These are phyloP conservation scores for Fusarium metavorans DNA, from an alignment of 2,329 filamentous ascomycete species.

Conservation along the genomic window DNA sequence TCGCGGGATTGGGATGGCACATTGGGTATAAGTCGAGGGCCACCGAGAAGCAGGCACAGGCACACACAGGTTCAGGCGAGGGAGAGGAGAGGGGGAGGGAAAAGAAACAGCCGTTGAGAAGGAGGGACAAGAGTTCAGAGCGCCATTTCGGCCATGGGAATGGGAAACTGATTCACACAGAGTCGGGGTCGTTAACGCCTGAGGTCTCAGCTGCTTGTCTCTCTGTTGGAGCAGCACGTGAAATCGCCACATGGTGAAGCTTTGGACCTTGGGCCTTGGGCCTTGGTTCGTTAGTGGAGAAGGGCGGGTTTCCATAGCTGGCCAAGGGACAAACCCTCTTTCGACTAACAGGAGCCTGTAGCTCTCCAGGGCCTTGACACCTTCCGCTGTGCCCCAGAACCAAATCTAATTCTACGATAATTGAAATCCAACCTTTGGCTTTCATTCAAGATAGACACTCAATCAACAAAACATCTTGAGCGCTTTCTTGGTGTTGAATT, in stretches of 20 bases:
- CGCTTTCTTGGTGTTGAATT: background rate
- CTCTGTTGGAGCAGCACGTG: slow-evolving; percentile 44
- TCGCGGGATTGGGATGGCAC: slow-evolving; percentile 41
- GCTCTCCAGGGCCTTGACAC: background rate
- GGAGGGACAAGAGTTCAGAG: slow-evolving; percentile 37
- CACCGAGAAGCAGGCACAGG: slow-evolving; percentile 10
- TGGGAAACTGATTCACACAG: slow-evolving; percentile 32
- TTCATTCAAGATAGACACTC: background rate
- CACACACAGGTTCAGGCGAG: slow-evolving; percentile 4
- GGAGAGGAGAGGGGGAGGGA: slow-evolving; percentile 14
- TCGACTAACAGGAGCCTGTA: background rate
- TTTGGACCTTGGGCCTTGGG: slow-evolving; percentile 8
- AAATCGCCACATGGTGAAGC: slow-evolving; percentile 47
- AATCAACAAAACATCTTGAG: background rate
- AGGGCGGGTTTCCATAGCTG: slow-evolving; percentile 12
- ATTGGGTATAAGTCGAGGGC: slow-evolving; percentile 44
- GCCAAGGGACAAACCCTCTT: background rate
- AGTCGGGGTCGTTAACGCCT: slow-evolving; percentile 40
- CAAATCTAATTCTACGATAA: background rate
- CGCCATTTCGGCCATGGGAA: slow-evolving; percentile 35
- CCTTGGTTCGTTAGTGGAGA: background rate
- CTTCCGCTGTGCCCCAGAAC: background rate
- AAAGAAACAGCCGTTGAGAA: slow-evolving; percentile 30
- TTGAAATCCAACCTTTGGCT: no score
- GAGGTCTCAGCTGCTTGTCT: slow-evolving; percentile 43